Percentiles rank a stretch among this genome's conserved stretches.
Evolutionary conservation across 768 basidiomycete species (phyloP).

Genomic region (Panaeolus cyanescens): DNA sequence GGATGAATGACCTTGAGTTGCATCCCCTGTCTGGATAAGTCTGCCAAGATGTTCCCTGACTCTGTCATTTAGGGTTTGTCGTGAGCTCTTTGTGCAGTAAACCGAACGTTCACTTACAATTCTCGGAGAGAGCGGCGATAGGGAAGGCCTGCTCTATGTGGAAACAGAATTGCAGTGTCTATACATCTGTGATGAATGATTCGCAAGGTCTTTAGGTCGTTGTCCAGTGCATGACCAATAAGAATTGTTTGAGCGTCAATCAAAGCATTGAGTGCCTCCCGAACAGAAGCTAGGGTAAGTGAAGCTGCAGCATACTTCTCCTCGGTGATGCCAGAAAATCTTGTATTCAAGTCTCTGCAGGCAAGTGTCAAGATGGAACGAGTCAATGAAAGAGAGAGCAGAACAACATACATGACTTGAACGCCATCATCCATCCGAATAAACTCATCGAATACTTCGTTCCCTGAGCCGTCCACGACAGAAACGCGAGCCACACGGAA

Average conservation of each 20-base stretch:
- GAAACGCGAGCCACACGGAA: constrained; percentile 91
- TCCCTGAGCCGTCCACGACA: constrained; percentile 77
- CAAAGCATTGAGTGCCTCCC: constrained; percentile 66
- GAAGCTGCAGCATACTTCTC: constrained; percentile 62
- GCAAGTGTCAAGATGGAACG: constrained; percentile 1
- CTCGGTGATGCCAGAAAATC: constrained; percentile 81
- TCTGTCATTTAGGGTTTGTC: constrained; percentile 40
- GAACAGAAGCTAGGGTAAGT: constrained; percentile 65
- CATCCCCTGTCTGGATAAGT: constrained; percentile 80
- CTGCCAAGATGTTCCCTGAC: constrained; percentile 81
- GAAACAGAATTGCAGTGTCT: constrained; percentile 88
- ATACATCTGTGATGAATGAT: constrained; percentile 84
- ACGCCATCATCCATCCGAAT: constrained; percentile 82
- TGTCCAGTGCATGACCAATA: constrained; percentile 90
- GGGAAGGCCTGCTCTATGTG: constrained; percentile 72
- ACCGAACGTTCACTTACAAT: constrained; percentile 50
- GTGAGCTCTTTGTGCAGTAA: constrained; percentile 13
- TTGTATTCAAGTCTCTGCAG: constrained; percentile 85
- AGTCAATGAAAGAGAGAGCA: background rate
- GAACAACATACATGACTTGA: constrained; percentile 63
- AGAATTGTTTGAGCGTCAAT: constrained; percentile 84
- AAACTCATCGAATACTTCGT: constrained; percentile 78
- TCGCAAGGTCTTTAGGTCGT: constrained; percentile 89
- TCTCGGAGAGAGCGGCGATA: constrained; percentile 82
- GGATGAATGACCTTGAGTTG: constrained; percentile 82